Evolutionary conservation across 164 flowering plant species (phyloP).

Genomic region (Macadamia tetraphylla): DNA sequence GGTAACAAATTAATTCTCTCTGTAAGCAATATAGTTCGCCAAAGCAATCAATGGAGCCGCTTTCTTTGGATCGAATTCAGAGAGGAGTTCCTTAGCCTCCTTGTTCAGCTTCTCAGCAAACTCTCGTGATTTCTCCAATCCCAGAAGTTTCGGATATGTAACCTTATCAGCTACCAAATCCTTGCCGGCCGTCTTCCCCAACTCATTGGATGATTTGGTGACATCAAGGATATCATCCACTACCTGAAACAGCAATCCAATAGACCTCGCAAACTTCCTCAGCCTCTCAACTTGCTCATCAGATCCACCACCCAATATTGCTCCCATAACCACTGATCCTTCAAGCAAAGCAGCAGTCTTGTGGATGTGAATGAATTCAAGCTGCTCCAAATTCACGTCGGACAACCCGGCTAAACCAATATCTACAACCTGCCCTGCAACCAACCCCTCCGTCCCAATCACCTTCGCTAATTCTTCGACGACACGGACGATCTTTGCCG

Average conservation of each 20-base stretch:
- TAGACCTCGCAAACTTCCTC: slow-evolving; percentile 49
- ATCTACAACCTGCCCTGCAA: slow-evolving; percentile 77
- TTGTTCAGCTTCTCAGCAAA: slow-evolving; percentile 47
- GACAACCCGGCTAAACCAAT: slow-evolving; percentile 42
- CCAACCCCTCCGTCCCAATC: slow-evolving; percentile 65
- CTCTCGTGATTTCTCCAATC: slow-evolving; percentile 58
- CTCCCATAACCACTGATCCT: slow-evolving; percentile 65
- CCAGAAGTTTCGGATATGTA: slow-evolving; percentile 68
- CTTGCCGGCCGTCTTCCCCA: slow-evolving; percentile 83
- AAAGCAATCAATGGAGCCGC: slow-evolving; percentile 61
- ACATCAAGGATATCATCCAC: slow-evolving; percentile 80
- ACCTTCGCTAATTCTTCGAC: slow-evolving; percentile 52
- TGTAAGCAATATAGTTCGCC: slow-evolving; percentile 62
- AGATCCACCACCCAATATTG: slow-evolving; percentile 67
- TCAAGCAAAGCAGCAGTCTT: slow-evolving; percentile 72
- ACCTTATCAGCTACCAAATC: slow-evolving; percentile 65
- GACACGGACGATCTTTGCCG: slow-evolving; percentile 36
- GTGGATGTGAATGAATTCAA: slow-evolving; percentile 66
- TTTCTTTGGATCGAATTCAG: slow-evolving; percentile 50
- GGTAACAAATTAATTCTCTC: slow-evolving; percentile 35
- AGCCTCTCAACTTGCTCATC: slow-evolving; percentile 52
- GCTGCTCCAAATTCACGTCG: slow-evolving; percentile 48
- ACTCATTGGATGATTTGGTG: slow-evolving; percentile 53
- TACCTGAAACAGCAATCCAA: slow-evolving; percentile 76
- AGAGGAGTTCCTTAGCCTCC: slow-evolving; percentile 49